A percentile compares a stretch with the other conserved stretches of the same genome.
phyloP scores from a whole-genome alignment of 257 asterid species.

The Pogostemon cablin region DNA sequence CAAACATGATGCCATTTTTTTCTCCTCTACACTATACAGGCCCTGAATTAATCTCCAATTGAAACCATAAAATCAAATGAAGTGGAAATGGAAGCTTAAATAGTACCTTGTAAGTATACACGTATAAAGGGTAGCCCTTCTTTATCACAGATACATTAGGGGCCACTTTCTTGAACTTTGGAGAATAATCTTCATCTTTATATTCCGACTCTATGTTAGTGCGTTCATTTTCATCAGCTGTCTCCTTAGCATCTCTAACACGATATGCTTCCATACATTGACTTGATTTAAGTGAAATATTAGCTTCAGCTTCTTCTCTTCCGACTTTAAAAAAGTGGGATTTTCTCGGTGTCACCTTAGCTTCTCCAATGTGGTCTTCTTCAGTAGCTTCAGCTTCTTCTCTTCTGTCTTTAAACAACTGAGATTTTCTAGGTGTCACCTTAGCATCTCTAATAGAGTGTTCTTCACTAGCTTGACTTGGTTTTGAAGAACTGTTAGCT shows the following conservation, averaged over 20 bases:
- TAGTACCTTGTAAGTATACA: conserved; percentile 74
- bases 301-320: conserved; percentile 44
- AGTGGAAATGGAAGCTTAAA: conserved; percentile 25
- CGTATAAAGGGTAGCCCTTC: conserved; percentile 55
- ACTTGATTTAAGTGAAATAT: conserved; percentile 33
- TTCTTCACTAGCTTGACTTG: conserved; percentile 32
- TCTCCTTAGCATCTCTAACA: conserved; percentile 35
- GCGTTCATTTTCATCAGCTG: conserved; percentile 28
- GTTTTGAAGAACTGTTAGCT: conserved; percentile 36
- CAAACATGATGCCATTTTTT: not conserved
- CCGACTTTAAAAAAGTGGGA: conserved; percentile 58
- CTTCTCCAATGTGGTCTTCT: conserved; percentile 33
- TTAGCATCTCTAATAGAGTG: conserved; percentile 30
- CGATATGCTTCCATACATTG: conserved; percentile 36
- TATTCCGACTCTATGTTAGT: conserved; percentile 39
- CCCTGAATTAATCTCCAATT: conserved; percentile 9
- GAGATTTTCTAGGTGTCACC: conserved; percentile 49
- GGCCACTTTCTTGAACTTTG: conserved; percentile 46
- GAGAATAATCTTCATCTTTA: conserved; percentile 47
- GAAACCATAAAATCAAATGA: conserved; percentile 7
- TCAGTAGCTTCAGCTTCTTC: conserved; percentile 14
- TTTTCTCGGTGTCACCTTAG: conserved; percentile 44
- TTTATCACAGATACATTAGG: conserved; percentile 37
- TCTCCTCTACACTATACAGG: not conserved
- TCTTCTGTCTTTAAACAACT: conserved; percentile 39